phyloP scores from a whole-genome alignment of 2,329 filamentous ascomycete genomes.

The Lachnellula subtilissima region DNA sequence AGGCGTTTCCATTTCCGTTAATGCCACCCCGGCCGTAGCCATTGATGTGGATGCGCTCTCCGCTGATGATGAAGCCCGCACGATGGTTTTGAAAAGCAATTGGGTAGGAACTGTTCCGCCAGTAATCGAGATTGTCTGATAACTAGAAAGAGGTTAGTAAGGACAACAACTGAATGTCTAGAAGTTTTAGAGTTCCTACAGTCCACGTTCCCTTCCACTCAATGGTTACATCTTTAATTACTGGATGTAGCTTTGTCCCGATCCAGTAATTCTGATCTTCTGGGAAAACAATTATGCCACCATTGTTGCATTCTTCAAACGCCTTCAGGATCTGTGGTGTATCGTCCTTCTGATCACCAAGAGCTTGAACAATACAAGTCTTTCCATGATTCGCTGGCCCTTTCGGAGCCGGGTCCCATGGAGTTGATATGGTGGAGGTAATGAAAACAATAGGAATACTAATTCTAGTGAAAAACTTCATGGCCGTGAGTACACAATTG shows the following conservation, averaged over 20 bases:
- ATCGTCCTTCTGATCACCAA: conserved; percentile 42
- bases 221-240: conserved; percentile 45
- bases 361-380: conserved; percentile 37
- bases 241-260: conserved; percentile 43
- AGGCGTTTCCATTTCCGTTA: conserved; percentile 48
- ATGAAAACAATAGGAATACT: not conserved
- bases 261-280: conserved; percentile 47
- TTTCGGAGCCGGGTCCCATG: conserved; percentile 2
- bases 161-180: not conserved
- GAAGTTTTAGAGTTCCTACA: conserved; percentile 26
- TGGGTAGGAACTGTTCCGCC: conserved; percentile 49
- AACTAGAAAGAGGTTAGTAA: conserved; percentile 30
- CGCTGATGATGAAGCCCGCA: conserved; percentile 48
- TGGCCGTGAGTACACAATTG: not conserved
- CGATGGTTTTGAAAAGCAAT: conserved; percentile 51
- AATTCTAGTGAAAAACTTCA: not conserved
- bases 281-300: conserved; percentile 47
- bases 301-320: conserved; percentile 43
- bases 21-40: conserved; percentile 50
- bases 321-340: conserved; percentile 47
- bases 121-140: conserved; percentile 48
- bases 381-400: conserved; percentile 6
- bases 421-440: not conserved
- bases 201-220: conserved; percentile 50
- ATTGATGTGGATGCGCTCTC: conserved; percentile 46